A percentile compares a stretch with the other conserved stretches of the same genome.
phyloP scores from a whole-genome alignment of 2,329 filamentous ascomycete genomes.

The Bipolaris gigantea region DNA sequence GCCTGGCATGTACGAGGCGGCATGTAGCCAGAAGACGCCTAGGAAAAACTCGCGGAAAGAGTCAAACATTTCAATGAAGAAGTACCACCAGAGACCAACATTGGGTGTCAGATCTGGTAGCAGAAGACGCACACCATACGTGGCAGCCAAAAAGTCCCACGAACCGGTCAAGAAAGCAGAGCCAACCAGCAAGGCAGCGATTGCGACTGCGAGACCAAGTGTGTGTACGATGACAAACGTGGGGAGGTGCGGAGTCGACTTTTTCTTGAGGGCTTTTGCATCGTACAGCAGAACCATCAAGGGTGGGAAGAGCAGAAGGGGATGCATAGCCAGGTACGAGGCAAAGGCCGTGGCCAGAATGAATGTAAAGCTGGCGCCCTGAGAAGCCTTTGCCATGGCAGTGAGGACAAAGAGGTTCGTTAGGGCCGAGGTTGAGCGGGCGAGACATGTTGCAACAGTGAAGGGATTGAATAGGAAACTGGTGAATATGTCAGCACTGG shows the following conservation, averaged over 20 bases:
- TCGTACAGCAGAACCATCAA: slow-evolving; percentile 74
- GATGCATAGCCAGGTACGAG: slow-evolving; percentile 90
- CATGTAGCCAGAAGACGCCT: slow-evolving; percentile 95
- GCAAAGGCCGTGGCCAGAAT: slow-evolving; percentile 86
- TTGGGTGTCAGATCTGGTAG: slow-evolving; percentile 93
- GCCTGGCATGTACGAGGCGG: slow-evolving; percentile 85
- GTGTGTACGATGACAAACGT: slow-evolving; percentile 61
- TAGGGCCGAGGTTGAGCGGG: slow-evolving; percentile 84
- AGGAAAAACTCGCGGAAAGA: slow-evolving; percentile 97
- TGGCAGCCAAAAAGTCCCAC: slow-evolving; percentile 85
- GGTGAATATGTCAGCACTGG: slow-evolving; percentile 17
- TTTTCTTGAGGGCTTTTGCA: slow-evolving; percentile 32
- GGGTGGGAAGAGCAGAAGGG: slow-evolving; percentile 81
- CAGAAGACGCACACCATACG: slow-evolving; percentile 89
- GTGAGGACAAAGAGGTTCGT: slow-evolving; percentile 85
- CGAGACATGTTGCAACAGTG: slow-evolving; percentile 86
- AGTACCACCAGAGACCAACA: slow-evolving; percentile 98
- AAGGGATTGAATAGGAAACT: slow-evolving; percentile 96
- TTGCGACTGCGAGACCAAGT: slow-evolving; percentile 54
- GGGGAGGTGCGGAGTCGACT: slow-evolving; percentile 33
- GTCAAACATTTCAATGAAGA: slow-evolving; percentile 99
- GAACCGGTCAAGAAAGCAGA: slow-evolving; percentile 77
- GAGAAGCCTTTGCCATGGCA: slow-evolving; percentile 77
- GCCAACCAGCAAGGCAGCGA: slow-evolving; percentile 62
- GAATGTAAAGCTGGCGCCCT: slow-evolving; percentile 69